Base-by-base conservation (phyloP, 768 basidiomycete genomes). In the Chalciporus sphaerocephalus region DNA sequence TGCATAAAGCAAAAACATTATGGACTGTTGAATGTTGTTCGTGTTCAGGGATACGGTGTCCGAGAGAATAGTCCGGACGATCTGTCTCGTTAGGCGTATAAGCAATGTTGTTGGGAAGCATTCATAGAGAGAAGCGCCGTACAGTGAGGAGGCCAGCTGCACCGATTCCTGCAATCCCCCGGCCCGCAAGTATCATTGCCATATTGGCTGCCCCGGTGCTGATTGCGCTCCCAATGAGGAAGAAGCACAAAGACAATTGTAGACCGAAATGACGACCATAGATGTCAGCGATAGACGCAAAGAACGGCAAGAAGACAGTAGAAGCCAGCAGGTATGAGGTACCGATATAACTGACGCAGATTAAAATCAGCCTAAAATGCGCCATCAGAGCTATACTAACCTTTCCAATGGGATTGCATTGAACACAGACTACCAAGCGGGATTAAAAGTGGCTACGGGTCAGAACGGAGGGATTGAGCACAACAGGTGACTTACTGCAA, bases 281-380 rank as follows among this genome's bases (percentile, higher is more conserved):
- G 17, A 78, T 64, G 49, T 78, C 76, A 9, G 75, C 70, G 6
- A 79, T 47, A 6, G 72, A 72, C 1, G 73, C 76, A 35, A 74
- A 79, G 7, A 79, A 53, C 5, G 76, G 76, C 8, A 79, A 61
- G 57, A 78, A 79, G 38, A 77, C 74, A 3, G 78, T 76, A 15
- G 74, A 74, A 0, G 78, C 69, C 13, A 79, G 62, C 18, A 78
- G 58, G 44, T 79, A 78, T 2, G 70, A 54, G 1, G 77, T 79
- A 33, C 78, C 76, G 16, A 79, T 70, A 46, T 71, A 76, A 44
- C 76, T 72, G 11, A 10, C 21, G 12, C 11, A 12, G 28, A 22
- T 10, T 6, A 21, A 21, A 21, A 18, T 30, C 28, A 42, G 21
- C 17, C n/a, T n/a, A 33, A 10, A 15, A 28, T 24, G 0, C 11